Evolutionary conservation across 2,329 filamentous ascomycete species (phyloP).

Genomic region (Fusarium hostae): DNA sequence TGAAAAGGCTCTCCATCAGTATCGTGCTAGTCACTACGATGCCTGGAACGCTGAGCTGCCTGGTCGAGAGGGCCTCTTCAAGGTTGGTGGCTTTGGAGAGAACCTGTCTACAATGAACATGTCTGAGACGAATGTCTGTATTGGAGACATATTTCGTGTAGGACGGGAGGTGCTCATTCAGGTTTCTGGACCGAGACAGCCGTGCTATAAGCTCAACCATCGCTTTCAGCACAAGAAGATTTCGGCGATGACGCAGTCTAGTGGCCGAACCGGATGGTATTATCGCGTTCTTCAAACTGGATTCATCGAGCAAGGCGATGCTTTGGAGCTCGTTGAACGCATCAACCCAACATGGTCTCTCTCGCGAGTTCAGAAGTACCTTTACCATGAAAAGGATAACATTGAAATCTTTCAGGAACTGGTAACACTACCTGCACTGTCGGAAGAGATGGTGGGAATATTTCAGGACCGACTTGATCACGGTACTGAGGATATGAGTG

Average conservation of each 20-base stretch:
- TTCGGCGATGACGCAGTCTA: constrained; percentile 19
- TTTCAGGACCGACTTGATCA: constrained; percentile 11
- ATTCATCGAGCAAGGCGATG: constrained; percentile 7
- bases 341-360: constrained; percentile 25
- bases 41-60: constrained; percentile 29
- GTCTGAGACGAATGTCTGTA: constrained; percentile 33
- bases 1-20: constrained; percentile 35
- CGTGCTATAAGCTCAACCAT: constrained; percentile 37
- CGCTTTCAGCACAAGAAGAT: constrained; percentile 34
- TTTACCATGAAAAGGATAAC: constrained; percentile 25
- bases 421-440: neutral
- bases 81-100: constrained; percentile 32
- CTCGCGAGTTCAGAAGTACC: constrained; percentile 12
- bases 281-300: constrained; percentile 28
- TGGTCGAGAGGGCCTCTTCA: constrained; percentile 21
- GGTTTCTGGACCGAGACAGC: constrained; percentile 32
- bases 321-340: constrained; percentile 11
- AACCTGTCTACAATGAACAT: constrained; percentile 25
- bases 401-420: constrained; percentile 9
- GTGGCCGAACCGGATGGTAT: constrained; percentile 32
- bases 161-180: constrained; percentile 23
- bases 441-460: constrained; percentile 16
- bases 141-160: constrained; percentile 28
- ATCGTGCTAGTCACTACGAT: constrained; percentile 28
- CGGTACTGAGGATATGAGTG: constrained; percentile 23